Percentiles rank a stretch among this genome's conserved stretches.
phyloP scores from a whole-genome alignment of 2,329 filamentous ascomycete genomes.

The Microcyclosporella mali region DNA sequence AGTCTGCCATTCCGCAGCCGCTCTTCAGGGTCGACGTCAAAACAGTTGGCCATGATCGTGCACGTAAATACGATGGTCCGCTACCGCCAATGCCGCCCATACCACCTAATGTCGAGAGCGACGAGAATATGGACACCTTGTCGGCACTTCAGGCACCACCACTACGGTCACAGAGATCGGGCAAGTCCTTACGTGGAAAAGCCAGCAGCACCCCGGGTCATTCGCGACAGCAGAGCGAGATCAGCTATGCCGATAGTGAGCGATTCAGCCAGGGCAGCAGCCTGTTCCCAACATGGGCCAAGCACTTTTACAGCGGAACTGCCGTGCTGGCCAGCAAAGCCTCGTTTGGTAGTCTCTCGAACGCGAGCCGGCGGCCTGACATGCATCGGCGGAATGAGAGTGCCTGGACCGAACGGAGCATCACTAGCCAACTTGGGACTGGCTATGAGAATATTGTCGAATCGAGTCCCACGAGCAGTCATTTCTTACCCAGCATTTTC shows the following conservation, averaged over 20 bases:
- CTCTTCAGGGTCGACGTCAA: slow-evolving; percentile 23
- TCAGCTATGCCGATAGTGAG: slow-evolving; percentile 27
- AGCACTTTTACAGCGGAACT: slow-evolving; percentile 30
- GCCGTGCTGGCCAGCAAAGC: slow-evolving; percentile 25
- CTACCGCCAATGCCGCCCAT: slow-evolving; percentile 28
- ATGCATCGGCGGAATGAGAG: slow-evolving; percentile 22
- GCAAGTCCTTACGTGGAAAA: slow-evolving; percentile 27
- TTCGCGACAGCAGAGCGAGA: slow-evolving; percentile 26
- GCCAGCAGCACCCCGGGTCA: slow-evolving; percentile 29
- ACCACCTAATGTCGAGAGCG: slow-evolving; percentile 22
- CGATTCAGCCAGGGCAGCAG: slow-evolving; percentile 21
- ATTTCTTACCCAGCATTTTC: slow-evolving; percentile 32
- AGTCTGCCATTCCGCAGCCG: slow-evolving; percentile 31
- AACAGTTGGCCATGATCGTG: slow-evolving; percentile 3
- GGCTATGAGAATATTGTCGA: slow-evolving; percentile 23
- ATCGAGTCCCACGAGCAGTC: slow-evolving; percentile 27
- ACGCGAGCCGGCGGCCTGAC: slow-evolving; percentile 6
- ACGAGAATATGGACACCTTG: slow-evolving; percentile 32
- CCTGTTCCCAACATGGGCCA: slow-evolving; percentile 34
- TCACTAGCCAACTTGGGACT: slow-evolving; percentile 28
- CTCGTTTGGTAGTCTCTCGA: slow-evolving; percentile 21
- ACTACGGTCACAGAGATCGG: slow-evolving; percentile 30
- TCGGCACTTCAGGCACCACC: slow-evolving; percentile 29
- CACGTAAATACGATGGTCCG: slow-evolving; percentile 25
- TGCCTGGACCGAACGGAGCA: slow-evolving; percentile 28